These are phyloP conservation scores for Colletotrichum liriopes DNA, from an alignment of 2,329 filamentous ascomycete species.

Conservation along the genomic window DNA sequence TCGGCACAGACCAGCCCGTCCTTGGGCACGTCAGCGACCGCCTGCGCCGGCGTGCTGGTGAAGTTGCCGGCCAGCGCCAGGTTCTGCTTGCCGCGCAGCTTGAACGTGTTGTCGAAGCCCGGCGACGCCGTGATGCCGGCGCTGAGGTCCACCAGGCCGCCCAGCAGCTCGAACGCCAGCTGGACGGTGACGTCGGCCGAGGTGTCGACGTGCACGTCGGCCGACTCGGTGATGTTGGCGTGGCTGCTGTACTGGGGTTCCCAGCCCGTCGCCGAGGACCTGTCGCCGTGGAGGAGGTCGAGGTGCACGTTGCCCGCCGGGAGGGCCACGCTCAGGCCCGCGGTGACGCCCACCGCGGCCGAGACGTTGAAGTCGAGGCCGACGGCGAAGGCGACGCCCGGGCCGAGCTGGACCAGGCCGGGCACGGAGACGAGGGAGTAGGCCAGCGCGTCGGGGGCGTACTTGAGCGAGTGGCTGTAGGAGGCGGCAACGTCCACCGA, in stretches of 20 bases:
- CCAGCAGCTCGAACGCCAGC: conserved; percentile 54
- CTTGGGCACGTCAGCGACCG: conserved; percentile 41
- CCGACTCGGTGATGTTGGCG: conserved; percentile 53
- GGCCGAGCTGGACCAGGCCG: conserved; percentile 56
- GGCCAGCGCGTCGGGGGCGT: conserved; percentile 54
- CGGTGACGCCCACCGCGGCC: conserved; percentile 51
- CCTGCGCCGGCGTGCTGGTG: conserved; percentile 4
- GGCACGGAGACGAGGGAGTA: conserved; percentile 58
- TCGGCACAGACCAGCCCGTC: conserved; percentile 45
- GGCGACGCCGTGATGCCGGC: conserved; percentile 56
- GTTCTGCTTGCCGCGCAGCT: conserved; percentile 48
- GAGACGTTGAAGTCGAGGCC: conserved; percentile 55
- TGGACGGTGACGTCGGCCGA: conserved; percentile 56
- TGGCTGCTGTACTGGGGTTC: conserved; percentile 54
- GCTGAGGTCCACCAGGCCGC: conserved; percentile 54
- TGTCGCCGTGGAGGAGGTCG: conserved; percentile 52
- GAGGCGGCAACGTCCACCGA: conserved; percentile 53
- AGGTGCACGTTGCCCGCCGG: conserved; percentile 56
- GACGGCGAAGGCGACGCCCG: conserved; percentile 55
- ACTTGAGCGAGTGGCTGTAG: conserved; percentile 53
- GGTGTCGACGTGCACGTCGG: conserved; percentile 52
- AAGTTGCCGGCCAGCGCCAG: conserved; percentile 41
- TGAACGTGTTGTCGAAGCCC: conserved; percentile 55
- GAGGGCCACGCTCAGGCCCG: conserved; percentile 52
- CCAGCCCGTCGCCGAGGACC: conserved; percentile 54